phyloP scores from a whole-genome alignment of 306 rosid genomes.

The Quercus agrifolia region DNA sequence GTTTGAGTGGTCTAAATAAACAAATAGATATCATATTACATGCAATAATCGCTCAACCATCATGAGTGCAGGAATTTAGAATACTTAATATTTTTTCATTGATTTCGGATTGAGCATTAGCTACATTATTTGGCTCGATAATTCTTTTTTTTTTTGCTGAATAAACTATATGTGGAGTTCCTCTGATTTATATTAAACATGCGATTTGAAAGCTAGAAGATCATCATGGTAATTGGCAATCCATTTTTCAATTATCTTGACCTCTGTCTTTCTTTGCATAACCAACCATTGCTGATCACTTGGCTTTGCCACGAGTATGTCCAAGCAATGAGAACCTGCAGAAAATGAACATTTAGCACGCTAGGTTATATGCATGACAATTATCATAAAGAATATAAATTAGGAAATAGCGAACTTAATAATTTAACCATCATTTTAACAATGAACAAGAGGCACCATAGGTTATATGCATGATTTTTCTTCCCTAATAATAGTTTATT shows the following conservation, averaged over 20 bases:
- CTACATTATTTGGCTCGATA: neutral
- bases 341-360: neutral
- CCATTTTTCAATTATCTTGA: slow-evolving; percentile 41
- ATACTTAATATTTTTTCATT: neutral
- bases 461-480: neutral
- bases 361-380: too few species aligned
- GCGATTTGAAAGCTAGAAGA: slow-evolving; percentile 18
- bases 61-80: neutral
- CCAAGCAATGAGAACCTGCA: slow-evolving; percentile 60
- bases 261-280: slow-evolving; percentile 34
- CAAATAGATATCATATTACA: too few species aligned
- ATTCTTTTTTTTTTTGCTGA: neutral
- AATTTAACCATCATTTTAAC: too few species aligned
- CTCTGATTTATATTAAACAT: neutral
- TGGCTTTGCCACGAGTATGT: slow-evolving; percentile 21
- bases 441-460: too few species aligned
- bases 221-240: slow-evolving; percentile 31
- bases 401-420: too few species aligned
- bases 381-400: neutral
- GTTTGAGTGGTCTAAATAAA: too few species aligned
- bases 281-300: slow-evolving; percentile 50
- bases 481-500: neutral
- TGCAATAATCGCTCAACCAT: neutral
- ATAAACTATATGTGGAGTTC: neutral
- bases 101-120: neutral